Base-by-base conservation (phyloP, 495 filamentous ascomycete species). In the Hypoxylon trugodes region DNA sequence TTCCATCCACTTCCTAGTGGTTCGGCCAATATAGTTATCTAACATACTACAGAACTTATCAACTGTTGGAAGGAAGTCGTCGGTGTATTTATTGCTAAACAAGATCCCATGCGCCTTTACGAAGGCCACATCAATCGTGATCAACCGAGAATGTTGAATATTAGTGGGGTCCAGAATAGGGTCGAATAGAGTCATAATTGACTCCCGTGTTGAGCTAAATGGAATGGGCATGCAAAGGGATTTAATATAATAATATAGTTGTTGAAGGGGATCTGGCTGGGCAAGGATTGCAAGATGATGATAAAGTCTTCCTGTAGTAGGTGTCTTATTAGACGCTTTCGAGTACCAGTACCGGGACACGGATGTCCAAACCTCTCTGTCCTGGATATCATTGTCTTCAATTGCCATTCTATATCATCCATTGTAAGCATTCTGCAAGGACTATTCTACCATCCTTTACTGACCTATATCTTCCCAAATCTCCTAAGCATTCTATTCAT, bases 401-500 rank as follows among this genome's bases (percentile, higher is more conserved):
- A 30, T 30, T 4, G 28, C 4, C 28, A 10, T 10, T 30, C 5
- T 10, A 47, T 12, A 46, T 12, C 30, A 45, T 10, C 2, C 30
- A 36, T 30, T 24, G 48, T 58, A 19, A 68, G 59, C 13, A 9
- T 19, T 28, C 5, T 41, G 36, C 5, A 15, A 50, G 36, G 38
- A 37, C 24, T 3, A 2, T 18, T 0, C 13, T 33, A 13, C 25
- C 12, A 2, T 4, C 6, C 4, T 59, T 13, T 15, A 71, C 50
- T 63, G 22, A 72, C 69, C 73, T 56, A 18, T 74, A 77, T 55
- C 73, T 73, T 1, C 84, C 88, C 2, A 92, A 68, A 74, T 93
- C 90, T 0, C 90, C 90, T 0, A 94, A 75, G 67, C 90, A 93
- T 52, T 96, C 91, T 19, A 94, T 88, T 91, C 91, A 96, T 0